phyloP scores from a whole-genome alignment of 2,329 filamentous ascomycete species.

The Conoideocrella luteorostrata region DNA sequence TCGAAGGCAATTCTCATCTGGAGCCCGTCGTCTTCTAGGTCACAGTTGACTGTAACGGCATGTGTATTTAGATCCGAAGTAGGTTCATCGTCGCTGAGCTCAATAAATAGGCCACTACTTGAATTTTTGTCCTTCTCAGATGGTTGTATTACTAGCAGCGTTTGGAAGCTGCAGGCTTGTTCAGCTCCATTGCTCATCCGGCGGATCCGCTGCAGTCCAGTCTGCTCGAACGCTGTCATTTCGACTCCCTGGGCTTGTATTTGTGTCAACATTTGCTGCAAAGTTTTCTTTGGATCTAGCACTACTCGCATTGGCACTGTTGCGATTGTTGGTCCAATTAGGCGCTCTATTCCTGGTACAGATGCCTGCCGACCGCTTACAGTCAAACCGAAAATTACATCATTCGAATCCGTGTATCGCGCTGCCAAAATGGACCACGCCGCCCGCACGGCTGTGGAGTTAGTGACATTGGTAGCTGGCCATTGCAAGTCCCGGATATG shows the following conservation, averaged over 20 bases:
- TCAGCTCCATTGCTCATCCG: not conserved
- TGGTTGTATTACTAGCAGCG: constrained; percentile 14
- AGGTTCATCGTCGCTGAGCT: not conserved
- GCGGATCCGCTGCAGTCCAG: constrained; percentile 3
- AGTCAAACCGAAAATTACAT: constrained; percentile 22
- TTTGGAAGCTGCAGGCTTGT: constrained; percentile 7
- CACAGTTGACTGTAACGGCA: constrained; percentile 4
- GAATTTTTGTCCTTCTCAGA: not conserved
- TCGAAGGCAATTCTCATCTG: too few species aligned
- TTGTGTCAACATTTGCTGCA: constrained; percentile 34
- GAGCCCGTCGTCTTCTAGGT: not conserved
- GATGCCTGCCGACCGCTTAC: constrained; percentile 18
- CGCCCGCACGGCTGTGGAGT: constrained; percentile 14
- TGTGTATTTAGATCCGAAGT: not conserved
- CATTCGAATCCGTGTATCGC: constrained; percentile 25
- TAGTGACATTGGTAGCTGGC: constrained; percentile 17
- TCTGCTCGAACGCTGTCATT: constrained; percentile 6
- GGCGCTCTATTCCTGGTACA: constrained; percentile 17
- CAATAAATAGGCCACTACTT: not conserved
- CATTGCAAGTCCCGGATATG: not conserved
- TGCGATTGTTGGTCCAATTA: constrained; percentile 22
- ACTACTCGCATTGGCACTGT: constrained; percentile 19
- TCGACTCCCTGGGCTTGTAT: constrained; percentile 12
- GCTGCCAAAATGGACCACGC: constrained; percentile 26
- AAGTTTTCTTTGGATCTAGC: constrained; percentile 20